Evolutionary conservation across 176 grass and related monocot genomes (phyloP).

Genomic region (Paspalum vaginatum): DNA sequence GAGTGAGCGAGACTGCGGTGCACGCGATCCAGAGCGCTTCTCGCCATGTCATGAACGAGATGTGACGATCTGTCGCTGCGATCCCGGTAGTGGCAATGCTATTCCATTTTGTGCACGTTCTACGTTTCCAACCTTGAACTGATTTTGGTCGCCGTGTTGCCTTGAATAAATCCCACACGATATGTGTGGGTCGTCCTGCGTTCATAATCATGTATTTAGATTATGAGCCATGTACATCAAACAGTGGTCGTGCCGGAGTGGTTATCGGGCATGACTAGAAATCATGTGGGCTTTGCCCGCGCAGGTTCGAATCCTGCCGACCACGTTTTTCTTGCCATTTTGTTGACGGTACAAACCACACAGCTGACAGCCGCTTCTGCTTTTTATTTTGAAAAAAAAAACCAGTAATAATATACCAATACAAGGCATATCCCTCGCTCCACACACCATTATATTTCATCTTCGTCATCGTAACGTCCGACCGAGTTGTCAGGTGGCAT

Average conservation of each 20-base stretch:
- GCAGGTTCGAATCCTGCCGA: constrained; percentile 92
- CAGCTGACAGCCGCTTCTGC: too few species aligned
- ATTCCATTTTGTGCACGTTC: background rate
- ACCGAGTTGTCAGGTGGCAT: background rate
- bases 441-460: too few species aligned
- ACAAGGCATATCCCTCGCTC: too few species aligned
- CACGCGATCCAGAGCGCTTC: background rate
- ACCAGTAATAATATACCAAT: too few species aligned
- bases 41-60: background rate
- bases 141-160: background rate
- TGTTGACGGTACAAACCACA: too few species aligned
- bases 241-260: constrained; percentile 78
- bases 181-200: too few species aligned
- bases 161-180: too few species aligned
- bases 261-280: constrained; percentile 96
- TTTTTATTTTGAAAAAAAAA: too few species aligned
- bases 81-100: background rate
- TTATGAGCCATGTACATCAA: background rate
- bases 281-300: constrained; percentile 86
- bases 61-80: background rate
- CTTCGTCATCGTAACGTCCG: background rate
- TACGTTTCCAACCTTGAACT: background rate
- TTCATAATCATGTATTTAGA: too few species aligned
- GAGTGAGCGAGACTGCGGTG: background rate
- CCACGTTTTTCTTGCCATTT: constrained; percentile 11